Conservation (phyloP, 2,329 filamentous ascomycete species). For the Diaporthe velutina region DNA sequence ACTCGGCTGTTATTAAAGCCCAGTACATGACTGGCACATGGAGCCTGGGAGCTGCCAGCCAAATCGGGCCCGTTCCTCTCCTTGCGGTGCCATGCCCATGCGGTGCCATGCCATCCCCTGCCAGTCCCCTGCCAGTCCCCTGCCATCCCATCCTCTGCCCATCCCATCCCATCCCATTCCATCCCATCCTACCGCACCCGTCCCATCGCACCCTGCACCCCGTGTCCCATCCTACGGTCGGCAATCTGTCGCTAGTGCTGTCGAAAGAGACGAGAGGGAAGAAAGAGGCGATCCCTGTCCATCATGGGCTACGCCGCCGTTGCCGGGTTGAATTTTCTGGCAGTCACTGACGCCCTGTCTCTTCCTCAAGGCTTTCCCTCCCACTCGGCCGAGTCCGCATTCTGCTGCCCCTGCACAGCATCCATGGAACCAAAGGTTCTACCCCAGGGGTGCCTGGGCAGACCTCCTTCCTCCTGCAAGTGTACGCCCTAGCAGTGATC, state of each 20-base stretch:
- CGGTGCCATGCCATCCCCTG: background rate
- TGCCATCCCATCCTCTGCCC: too few relatives aligned
- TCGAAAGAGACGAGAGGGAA: background rate
- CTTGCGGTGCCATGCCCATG: background rate
- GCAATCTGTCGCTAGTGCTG: constrained; percentile 24
- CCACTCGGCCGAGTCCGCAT: constrained; percentile 19
- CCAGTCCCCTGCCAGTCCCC: too few relatives aligned
- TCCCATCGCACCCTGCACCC: background rate
- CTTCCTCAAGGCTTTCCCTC: background rate
- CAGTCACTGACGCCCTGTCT: background rate
- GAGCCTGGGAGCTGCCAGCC: constrained; percentile 17
- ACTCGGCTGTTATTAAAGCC: background rate
- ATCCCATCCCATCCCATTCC: background rate
- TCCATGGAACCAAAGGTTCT: background rate
- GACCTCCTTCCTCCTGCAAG: background rate
- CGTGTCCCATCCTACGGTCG: constrained; percentile 16
- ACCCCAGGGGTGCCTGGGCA: background rate
- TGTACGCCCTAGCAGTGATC: too few relatives aligned
- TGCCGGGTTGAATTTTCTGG: background rate
- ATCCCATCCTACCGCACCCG: background rate
- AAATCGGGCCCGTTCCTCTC: background rate
- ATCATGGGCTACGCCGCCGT: constrained; percentile 1
- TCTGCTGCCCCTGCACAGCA: constrained; percentile 11
- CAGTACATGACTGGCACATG: constrained; percentile 18
- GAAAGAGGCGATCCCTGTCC: background rate